Evolutionary conservation across 495 filamentous ascomycete genomes (phyloP).

Genomic region (Platismatia glauca): DNA sequence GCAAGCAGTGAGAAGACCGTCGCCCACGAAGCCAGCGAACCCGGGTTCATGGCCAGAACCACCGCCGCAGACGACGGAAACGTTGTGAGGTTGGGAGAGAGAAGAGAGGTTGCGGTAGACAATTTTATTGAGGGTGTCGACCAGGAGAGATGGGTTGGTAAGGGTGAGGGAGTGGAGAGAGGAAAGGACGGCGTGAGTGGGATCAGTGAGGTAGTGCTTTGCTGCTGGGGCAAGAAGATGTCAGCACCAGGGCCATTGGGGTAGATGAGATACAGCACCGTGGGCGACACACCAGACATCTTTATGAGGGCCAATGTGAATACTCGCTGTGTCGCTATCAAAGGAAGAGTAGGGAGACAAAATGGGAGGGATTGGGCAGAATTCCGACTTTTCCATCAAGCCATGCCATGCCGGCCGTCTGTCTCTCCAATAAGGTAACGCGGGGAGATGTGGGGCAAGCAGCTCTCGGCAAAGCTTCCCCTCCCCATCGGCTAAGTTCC

Average conservation of each 20-base stretch:
- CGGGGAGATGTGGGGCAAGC: conserved; percentile 6
- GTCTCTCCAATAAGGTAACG: not conserved
- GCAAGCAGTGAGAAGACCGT: conserved; percentile 72
- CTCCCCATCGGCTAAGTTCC: not conserved
- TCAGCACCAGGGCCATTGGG: not conserved
- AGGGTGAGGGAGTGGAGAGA: conserved; percentile 70
- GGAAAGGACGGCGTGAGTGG: conserved; percentile 65
- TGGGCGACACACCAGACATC: conserved; percentile 14
- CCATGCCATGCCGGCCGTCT: conserved; percentile 4
- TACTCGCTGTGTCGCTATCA: not conserved
- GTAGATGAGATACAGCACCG: not conserved
- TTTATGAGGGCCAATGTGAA: not conserved
- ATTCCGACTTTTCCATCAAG: not conserved
- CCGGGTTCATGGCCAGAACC: conserved; percentile 90
- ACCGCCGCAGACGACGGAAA: conserved; percentile 81
- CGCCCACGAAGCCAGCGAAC: conserved; percentile 63
- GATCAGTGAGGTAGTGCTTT: conserved; percentile 92
- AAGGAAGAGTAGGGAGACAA: not conserved
- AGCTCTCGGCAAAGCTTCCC: conserved; percentile 2
- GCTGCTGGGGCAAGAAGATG: conserved; percentile 26
- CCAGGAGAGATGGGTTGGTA: conserved; percentile 75
- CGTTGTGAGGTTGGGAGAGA: conserved; percentile 35
- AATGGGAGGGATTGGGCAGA: not conserved
- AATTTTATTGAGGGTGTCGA: conserved; percentile 77
- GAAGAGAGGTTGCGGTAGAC: conserved; percentile 64